These are phyloP conservation scores for Dactylonectria macrodidyma DNA, from an alignment of 2,329 filamentous ascomycete species.

Conservation along the genomic window DNA sequence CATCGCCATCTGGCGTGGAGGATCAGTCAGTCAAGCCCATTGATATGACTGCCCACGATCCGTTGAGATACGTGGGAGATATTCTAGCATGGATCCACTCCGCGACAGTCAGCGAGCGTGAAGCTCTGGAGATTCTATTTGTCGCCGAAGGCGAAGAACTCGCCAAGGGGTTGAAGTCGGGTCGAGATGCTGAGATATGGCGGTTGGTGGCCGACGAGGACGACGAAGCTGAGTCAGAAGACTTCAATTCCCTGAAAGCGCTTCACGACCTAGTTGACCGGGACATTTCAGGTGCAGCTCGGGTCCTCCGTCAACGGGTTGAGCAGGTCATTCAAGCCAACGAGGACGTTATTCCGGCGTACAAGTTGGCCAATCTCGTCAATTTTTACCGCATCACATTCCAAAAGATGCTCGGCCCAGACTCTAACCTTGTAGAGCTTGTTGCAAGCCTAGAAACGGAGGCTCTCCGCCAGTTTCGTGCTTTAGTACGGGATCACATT, in stretches of 20 bases:
- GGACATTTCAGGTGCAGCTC: slow-evolving; percentile 84
- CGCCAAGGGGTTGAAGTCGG: slow-evolving; percentile 83
- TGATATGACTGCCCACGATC: slow-evolving; percentile 92
- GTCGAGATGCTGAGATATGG: slow-evolving; percentile 89
- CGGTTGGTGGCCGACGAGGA: slow-evolving; percentile 72
- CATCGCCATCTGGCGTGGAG: slow-evolving; percentile 68
- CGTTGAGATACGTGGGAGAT: slow-evolving; percentile 91
- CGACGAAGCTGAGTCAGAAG: slow-evolving; percentile 63
- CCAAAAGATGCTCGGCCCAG: slow-evolving; percentile 79
- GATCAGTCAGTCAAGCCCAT: slow-evolving; percentile 86
- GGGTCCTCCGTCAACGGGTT: slow-evolving; percentile 88
- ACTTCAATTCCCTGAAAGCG: slow-evolving; percentile 86
- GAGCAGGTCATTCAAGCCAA: slow-evolving; percentile 95
- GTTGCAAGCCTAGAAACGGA: slow-evolving; percentile 80
- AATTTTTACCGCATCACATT: slow-evolving; percentile 93
- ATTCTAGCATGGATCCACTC: slow-evolving; percentile 99
- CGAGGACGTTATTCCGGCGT: slow-evolving; percentile 89
- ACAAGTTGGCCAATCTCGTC: slow-evolving; percentile 90
- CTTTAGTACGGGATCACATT: slow-evolving; percentile 85
- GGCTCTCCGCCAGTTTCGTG: slow-evolving; percentile 86
- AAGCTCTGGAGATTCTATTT: slow-evolving; percentile 92
- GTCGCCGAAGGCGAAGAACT: slow-evolving; percentile 92
- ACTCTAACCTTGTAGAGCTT: slow-evolving; percentile 78
- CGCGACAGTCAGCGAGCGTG: slow-evolving; percentile 91
- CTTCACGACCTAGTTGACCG: slow-evolving; percentile 90